A percentile compares a stretch with the other conserved stretches of the same genome.
Evolutionary conservation across 1,284 basidiomycete genomes (phyloP).

Genomic region (Golubevia pallescens): DNA sequence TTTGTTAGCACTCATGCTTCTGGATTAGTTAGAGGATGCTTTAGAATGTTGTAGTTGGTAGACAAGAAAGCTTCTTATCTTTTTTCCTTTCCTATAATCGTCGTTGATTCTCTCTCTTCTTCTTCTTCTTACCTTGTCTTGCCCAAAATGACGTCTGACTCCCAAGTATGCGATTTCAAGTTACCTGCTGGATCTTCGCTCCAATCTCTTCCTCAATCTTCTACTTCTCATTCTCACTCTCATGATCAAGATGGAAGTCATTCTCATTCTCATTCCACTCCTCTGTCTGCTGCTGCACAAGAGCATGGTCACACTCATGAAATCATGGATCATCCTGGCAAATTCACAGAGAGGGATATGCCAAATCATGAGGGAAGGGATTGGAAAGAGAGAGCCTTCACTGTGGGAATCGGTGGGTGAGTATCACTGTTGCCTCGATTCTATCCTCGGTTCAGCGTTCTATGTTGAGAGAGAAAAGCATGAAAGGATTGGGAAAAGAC

Average conservation of each 20-base stretch:
- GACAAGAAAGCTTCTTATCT: too few species aligned
- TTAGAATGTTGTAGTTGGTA: too few species aligned
- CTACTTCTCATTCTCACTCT: slow-evolving; percentile 14
- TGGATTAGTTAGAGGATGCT: too few species aligned
- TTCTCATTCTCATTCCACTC: slow-evolving; percentile 24
- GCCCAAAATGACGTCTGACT: neutral
- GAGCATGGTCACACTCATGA: slow-evolving; percentile 61
- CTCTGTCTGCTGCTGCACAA: slow-evolving; percentile 16
- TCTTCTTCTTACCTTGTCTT: too few species aligned
- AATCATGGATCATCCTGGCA: slow-evolving; percentile 70
- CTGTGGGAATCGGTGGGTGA: slow-evolving; percentile 93
- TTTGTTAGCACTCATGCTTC: too few species aligned
- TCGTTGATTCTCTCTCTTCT: too few species aligned
- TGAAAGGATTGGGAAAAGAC: neutral
- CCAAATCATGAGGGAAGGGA: slow-evolving; percentile 84
- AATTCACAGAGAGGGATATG: slow-evolving; percentile 88
- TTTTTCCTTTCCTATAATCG: too few species aligned
- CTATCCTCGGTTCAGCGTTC: too few species aligned
- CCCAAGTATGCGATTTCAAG: slow-evolving; percentile 10
- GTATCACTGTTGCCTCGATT: too few species aligned
- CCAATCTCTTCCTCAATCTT: neutral
- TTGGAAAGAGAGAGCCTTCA: slow-evolving; percentile 93
- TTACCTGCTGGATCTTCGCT: neutral
- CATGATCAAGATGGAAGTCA: too few species aligned
- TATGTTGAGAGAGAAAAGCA: too few species aligned